Conservation (phyloP, 2,329 filamentous ascomycete species). For the Aphanocladium album region DNA sequence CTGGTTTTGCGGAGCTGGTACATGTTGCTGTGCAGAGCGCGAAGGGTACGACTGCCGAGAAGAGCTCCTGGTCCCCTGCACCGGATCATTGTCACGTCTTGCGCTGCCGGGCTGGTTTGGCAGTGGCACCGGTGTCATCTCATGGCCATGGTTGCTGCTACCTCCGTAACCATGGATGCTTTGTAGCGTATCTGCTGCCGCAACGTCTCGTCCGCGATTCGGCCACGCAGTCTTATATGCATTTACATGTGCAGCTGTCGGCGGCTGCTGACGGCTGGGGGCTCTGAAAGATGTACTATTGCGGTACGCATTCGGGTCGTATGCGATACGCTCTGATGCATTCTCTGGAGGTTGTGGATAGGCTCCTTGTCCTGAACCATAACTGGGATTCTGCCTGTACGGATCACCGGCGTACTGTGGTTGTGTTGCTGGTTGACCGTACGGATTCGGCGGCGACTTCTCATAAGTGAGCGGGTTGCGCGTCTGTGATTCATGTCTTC, state of each 20-base stretch:
- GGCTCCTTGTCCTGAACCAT: not conserved
- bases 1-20: not conserved
- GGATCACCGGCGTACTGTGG: constrained; percentile 2
- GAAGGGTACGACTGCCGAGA: not conserved
- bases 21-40: not conserved
- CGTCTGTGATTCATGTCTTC: not conserved
- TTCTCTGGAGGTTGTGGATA: constrained; percentile 3
- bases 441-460: not conserved
- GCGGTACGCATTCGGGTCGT: not conserved
- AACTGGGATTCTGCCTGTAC: not conserved
- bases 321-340: not conserved
- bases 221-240: not conserved
- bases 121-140: not conserved
- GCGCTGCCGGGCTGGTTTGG: not conserved
- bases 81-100: not conserved
- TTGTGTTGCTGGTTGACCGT: not conserved
- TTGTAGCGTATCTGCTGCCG: not conserved
- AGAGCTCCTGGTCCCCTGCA: not conserved
- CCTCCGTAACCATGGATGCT: not conserved
- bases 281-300: not conserved
- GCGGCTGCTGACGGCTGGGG: not conserved
- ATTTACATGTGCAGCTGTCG: not conserved
- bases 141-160: not conserved
- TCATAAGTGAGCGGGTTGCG: not conserved
- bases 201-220: not conserved